Base-by-base conservation (phyloP, 2,329 filamentous ascomycete species). In the Monosporascus sp. region DNA sequence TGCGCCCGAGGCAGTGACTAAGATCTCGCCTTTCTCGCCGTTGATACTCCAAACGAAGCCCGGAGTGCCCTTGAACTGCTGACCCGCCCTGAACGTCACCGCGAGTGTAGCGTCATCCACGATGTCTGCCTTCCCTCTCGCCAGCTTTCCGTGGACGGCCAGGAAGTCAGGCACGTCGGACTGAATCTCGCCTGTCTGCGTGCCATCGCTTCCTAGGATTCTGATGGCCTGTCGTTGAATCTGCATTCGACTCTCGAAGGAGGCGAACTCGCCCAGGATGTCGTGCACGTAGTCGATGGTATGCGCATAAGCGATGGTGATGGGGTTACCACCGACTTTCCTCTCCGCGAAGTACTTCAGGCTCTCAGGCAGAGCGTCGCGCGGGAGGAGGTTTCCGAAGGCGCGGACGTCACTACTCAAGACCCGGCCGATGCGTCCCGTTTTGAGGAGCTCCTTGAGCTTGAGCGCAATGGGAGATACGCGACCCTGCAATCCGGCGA, bases 401-500 rank as follows among this genome's bases (percentile, higher is more conserved):
- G 67, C 72, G 28, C 64, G 67, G 8, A 76, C 58, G 37, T 81
- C 78, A 8, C 73, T 76, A 53, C 79, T 81, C 20, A 84, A 59
- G 1, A 85, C 68, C 41, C 73, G 76, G 0, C 82, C 81, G 31
- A 85, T 73, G 3, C 64, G 66, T 0, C 78, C 78, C 0, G 68
- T 63, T 1, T 62, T 63, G 7, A 85, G 49, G 1, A 82, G 40
- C 14, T 74, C 67, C 28, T 69, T 72, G 3, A 84, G 35, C 58
- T 74, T 78, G 1, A 66, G 55, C 3, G 77, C 62, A 0, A 74
- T 57, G 0, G 81, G 79, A 0, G 75, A 65, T 7, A 77, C 60
- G 0, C 74, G 69, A 0, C 77, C 79, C 60, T 85, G 82, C 2
- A 82, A 53, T 0, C 78, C 79, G 0, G 84, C 72, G 3, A 81